A percentile compares a stretch with the other conserved stretches of the same genome.
These are phyloP conservation scores for Aspergillus versicolor DNA, from an alignment of 2,329 filamentous ascomycete species.

Conservation along the genomic window DNA sequence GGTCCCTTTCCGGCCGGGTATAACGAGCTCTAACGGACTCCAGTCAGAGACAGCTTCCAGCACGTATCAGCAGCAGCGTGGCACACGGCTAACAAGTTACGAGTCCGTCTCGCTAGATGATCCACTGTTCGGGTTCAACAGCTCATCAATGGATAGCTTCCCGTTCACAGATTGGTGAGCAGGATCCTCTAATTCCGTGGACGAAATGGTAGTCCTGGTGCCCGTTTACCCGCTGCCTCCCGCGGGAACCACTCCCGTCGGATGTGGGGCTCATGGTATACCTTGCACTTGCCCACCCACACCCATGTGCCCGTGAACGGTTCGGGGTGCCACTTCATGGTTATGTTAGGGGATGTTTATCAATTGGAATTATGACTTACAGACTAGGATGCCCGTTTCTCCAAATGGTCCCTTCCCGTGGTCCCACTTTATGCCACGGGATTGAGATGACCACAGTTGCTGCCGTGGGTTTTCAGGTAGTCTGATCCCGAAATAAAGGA, in stretches of 20 bases:
- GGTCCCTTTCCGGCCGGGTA: background rate
- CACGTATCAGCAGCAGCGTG: background rate
- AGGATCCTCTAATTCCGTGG: background rate
- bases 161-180: background rate
- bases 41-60: background rate
- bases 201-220: background rate
- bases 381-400: background rate
- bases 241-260: background rate
- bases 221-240: background rate
- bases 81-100: background rate
- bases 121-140: background rate
- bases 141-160: background rate
- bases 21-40: background rate
- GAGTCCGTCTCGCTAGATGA: background rate
- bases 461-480: background rate
- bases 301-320: background rate
- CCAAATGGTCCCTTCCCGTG: background rate
- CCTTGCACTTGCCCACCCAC: background rate
- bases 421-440: background rate
- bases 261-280: background rate
- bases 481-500: background rate
- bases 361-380: background rate
- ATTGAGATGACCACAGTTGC: background rate
- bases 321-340: background rate
- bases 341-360: background rate